Conservation (phyloP, 176 grass and related monocot genomes). For the Chloris gayana region DNA sequence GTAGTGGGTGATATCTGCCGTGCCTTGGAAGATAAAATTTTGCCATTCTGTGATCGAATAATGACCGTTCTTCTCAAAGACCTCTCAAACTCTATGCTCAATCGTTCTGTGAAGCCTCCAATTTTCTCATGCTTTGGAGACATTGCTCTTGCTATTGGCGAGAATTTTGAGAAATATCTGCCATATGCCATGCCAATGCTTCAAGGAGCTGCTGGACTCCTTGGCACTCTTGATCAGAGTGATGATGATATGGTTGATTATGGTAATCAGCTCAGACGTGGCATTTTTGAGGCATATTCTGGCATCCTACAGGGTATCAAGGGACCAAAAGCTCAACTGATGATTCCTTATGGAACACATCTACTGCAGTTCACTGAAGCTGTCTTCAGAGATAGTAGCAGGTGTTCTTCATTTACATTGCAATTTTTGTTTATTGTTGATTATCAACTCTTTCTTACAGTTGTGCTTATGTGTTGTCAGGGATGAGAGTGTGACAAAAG, state of each 20-base stretch:
- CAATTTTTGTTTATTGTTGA: slow-evolving; percentile 21
- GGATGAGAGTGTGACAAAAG: slow-evolving; percentile 85
- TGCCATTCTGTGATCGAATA: slow-evolving; percentile 87
- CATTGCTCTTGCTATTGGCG: slow-evolving; percentile 88
- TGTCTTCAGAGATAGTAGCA: slow-evolving; percentile 63
- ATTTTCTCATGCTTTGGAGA: slow-evolving; percentile 94
- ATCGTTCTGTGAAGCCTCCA: slow-evolving; percentile 76
- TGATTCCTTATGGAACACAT: slow-evolving; percentile 71
- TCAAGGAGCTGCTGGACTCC: slow-evolving; percentile 75
- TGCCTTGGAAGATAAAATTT: slow-evolving; percentile 81
- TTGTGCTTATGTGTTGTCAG: slow-evolving; percentile 34
- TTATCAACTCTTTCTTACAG: slow-evolving; percentile 15
- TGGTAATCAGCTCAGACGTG: slow-evolving; percentile 75
- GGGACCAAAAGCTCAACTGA: slow-evolving; percentile 68
- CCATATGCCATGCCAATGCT: slow-evolving; percentile 83
- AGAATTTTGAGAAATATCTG: slow-evolving; percentile 87
- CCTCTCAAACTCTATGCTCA: slow-evolving; percentile 75
- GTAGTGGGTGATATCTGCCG: slow-evolving; percentile 90
- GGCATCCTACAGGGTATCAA: slow-evolving; percentile 92
- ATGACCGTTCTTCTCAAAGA: slow-evolving; percentile 91
- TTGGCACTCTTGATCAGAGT: slow-evolving; percentile 60
- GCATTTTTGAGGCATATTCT: slow-evolving; percentile 91
- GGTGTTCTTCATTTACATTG: slow-evolving; percentile 42
- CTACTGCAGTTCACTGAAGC: slow-evolving; percentile 85
- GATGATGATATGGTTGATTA: slow-evolving; percentile 92